A percentile compares a stretch with the other conserved stretches of the same genome.
Conservation (phyloP, 208 protist species). For the Acanthamoeba sp. region DNA sequence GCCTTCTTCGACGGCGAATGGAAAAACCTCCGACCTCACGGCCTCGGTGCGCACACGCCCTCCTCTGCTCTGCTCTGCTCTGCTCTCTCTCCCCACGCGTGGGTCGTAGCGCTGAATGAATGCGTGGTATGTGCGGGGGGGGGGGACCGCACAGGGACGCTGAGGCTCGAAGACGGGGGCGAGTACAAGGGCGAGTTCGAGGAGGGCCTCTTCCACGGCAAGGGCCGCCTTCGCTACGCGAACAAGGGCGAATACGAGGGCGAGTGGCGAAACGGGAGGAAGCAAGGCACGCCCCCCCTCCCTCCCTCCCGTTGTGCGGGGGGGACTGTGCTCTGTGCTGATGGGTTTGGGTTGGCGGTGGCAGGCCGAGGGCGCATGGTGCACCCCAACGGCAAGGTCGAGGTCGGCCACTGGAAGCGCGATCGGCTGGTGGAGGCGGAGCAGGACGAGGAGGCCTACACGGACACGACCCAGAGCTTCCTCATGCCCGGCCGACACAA, state of each 20-base stretch:
- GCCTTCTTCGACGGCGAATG: slow-evolving; percentile 6
- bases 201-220: slow-evolving; percentile 2
- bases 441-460: slow-evolving; percentile 21
- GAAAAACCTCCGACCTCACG: neutral
- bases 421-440: slow-evolving; percentile 13
- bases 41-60: slow-evolving; percentile 39
- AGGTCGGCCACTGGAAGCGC: slow-evolving; percentile 48
- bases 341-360: neutral
- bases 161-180: neutral
- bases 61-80: too few species aligned
- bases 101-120: too few species aligned
- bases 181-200: slow-evolving; percentile 50
- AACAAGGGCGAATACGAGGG: slow-evolving; percentile 30
- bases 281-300: neutral
- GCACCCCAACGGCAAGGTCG: neutral
- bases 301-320: too few species aligned
- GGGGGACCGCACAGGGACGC: slow-evolving; percentile 19
- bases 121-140: too few species aligned
- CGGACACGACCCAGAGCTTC: neutral
- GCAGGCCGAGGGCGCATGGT: neutral
- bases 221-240: slow-evolving; percentile 10
- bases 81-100: neutral
- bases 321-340: too few species aligned
- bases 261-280: slow-evolving; percentile 22
- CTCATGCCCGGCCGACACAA: neutral